Conservation (phyloP, 1,284 basidiomycete species). For the Naganishia cerealis region DNA sequence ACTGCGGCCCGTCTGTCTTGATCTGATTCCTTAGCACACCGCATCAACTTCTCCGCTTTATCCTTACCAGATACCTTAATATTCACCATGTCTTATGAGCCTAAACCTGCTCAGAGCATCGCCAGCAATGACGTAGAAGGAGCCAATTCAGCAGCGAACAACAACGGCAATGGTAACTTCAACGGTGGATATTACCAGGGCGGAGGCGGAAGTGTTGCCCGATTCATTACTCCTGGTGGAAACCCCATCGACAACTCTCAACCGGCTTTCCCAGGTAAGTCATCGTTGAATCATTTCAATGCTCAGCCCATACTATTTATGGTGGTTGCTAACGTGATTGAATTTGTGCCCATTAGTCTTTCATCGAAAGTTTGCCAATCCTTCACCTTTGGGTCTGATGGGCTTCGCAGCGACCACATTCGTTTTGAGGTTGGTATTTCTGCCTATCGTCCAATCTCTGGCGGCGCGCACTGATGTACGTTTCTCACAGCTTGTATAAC, state of each 20-base stretch:
- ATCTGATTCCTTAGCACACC: neutral
- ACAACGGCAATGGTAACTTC: neutral
- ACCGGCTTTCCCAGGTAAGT: constrained; percentile 42
- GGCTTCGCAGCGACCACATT: constrained; percentile 60
- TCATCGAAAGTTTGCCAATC: constrained; percentile 58
- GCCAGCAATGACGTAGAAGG: constrained; percentile 16
- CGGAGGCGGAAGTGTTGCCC: constrained; percentile 18
- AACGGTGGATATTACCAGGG: constrained; percentile 23
- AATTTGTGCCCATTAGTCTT: constrained; percentile 45
- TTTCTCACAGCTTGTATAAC: constrained; percentile 52
- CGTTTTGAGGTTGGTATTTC: constrained; percentile 45
- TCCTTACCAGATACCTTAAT: too few species aligned
- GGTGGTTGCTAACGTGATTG: neutral
- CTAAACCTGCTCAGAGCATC: constrained; percentile 25
- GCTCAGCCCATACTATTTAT: neutral
- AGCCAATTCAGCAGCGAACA: neutral
- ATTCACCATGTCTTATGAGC: constrained; percentile 29
- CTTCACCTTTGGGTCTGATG: constrained; percentile 58
- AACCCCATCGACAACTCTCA: constrained; percentile 55
- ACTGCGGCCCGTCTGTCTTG: neutral
- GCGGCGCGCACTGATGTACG: neutral
- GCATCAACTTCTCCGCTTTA: neutral
- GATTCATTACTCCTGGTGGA: constrained; percentile 54
- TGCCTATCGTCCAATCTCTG: neutral
- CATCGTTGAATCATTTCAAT: constrained; percentile 12